These are phyloP conservation scores for Skeletonema potamos DNA, from an alignment of 108 stramenopile species.

Conservation along the genomic window DNA sequence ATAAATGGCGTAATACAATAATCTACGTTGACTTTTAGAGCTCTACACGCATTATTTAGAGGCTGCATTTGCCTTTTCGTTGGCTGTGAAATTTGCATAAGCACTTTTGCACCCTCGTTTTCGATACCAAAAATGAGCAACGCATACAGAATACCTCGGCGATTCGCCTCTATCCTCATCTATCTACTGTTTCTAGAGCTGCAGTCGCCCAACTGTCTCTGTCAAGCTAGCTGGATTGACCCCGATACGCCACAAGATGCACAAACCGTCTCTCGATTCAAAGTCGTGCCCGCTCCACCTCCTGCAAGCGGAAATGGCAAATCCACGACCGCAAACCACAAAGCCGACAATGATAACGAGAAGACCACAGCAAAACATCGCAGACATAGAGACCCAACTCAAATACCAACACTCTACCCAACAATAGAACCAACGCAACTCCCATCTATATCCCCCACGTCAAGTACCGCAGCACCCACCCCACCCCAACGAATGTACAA, in stretches of 20 bases:
- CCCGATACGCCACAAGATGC: slow-evolving; percentile 84
- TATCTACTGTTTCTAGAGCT: not conserved
- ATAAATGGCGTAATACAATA: too few species aligned
- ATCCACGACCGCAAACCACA: not conserved
- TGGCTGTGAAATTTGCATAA: too few species aligned
- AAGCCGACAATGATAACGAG: slow-evolving; percentile 3
- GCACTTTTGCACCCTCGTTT: too few species aligned
- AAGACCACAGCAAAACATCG: not conserved
- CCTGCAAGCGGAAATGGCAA: slow-evolving; percentile 9
- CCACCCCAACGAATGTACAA: slow-evolving; percentile 45
- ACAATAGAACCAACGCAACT: not conserved
- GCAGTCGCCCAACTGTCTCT: not conserved
- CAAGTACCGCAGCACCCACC: slow-evolving; percentile 37
- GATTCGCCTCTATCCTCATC: not conserved
- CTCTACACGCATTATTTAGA: too few species aligned
- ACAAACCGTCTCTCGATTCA: slow-evolving; percentile 18
- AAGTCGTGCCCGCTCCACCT: slow-evolving; percentile 4
- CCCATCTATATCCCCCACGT: slow-evolving; percentile 2
- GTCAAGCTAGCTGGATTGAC: slow-evolving; percentile 88
- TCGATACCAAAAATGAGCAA: not conserved
- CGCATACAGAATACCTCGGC: not conserved
- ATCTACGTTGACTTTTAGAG: too few species aligned
- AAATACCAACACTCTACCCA: slow-evolving; percentile 40
- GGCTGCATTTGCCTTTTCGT: too few species aligned
- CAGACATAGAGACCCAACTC: slow-evolving; percentile 35